Evolutionary conservation across 352 stramenopile species (phyloP), one percentile per base, ranked within the genome.

Genomic region (Aphanomyces cochlioides): DNA sequence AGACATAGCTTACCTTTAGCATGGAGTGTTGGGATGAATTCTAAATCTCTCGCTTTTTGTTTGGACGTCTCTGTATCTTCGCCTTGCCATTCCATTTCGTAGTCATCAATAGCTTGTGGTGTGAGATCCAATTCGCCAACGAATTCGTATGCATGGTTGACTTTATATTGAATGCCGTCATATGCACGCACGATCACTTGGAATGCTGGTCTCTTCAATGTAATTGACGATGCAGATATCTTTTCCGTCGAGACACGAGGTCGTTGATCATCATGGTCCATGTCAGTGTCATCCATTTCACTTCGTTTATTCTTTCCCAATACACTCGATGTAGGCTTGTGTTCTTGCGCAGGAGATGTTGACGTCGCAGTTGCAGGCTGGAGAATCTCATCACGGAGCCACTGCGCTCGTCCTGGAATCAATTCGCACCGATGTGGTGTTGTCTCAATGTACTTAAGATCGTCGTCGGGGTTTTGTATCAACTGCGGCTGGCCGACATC

Each of bases 61-160:
- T 80, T 68, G 1, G 66, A 66, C 2, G 74, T 75, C 7, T 78
- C 69, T 15, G 15, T 57, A 28, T 73, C 50, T 75, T 13, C 67
- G 58, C 53, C 48, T 66, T 43, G n/a, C 54, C 28, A 67, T 60
- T 10, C 72, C 56, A 77, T 71, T 34, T 73, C 71, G 19, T 39
- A 74, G 43, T 78, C 74, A 21, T 50, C 47, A 2, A 79, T 61
- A 2, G 74, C 76, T 0, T 81, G 53, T 3, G 90, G 79, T 56
- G 86, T 77, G 17, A 92, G 65, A 64, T 94, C 86, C 36, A 92
- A 73, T 17, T 90, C 79, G 12, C 84, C 86, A 3, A 89, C 74
- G 67, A 94, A 94, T 64, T 94, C 86, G 38, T 92, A 94, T 15
- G 84, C 77, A 60, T 91, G 83, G 75, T 94, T 94, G 56, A 94